These are phyloP conservation scores for Solanum hybrid DNA, from an alignment of 305 asterid species.

Conservation along the genomic window DNA sequence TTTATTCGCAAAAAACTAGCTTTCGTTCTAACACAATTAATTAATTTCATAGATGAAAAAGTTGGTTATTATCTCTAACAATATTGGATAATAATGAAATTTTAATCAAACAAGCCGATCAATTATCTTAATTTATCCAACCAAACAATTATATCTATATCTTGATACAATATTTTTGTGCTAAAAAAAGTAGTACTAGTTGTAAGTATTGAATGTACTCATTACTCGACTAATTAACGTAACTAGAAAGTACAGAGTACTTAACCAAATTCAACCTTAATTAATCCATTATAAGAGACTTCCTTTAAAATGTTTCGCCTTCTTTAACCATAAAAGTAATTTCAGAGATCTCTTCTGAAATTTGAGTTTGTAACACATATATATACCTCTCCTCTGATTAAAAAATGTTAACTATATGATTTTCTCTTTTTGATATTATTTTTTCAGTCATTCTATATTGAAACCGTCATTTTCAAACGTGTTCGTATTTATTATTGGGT, in stretches of 20 bases:
- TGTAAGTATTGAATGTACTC: not conserved
- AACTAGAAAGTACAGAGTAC: too few species aligned
- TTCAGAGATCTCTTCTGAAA: too few species aligned
- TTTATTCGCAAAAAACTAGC: not conserved
- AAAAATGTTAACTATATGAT: too few species aligned
- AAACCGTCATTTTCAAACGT: too few species aligned
- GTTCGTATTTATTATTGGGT: too few species aligned
- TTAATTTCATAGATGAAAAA: not conserved
- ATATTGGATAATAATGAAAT: not conserved
- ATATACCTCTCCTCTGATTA: too few species aligned
- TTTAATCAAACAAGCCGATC: not conserved
- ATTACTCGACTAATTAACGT: not conserved
- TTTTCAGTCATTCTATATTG: too few species aligned
- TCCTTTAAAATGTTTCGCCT: too few species aligned
- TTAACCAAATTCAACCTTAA: not conserved
- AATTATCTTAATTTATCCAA: not conserved
- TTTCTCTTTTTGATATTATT: too few species aligned
- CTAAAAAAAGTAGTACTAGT: not conserved
- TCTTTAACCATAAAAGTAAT: too few species aligned
- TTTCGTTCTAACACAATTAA: not conserved
- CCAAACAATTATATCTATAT: not conserved
- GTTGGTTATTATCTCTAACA: not conserved
- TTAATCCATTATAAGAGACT: too few species aligned
- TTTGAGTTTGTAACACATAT: too few species aligned
- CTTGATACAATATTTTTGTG: not conserved